Conservation (phyloP, 257 asterid species). For the Nyctanthes arbortristis region DNA sequence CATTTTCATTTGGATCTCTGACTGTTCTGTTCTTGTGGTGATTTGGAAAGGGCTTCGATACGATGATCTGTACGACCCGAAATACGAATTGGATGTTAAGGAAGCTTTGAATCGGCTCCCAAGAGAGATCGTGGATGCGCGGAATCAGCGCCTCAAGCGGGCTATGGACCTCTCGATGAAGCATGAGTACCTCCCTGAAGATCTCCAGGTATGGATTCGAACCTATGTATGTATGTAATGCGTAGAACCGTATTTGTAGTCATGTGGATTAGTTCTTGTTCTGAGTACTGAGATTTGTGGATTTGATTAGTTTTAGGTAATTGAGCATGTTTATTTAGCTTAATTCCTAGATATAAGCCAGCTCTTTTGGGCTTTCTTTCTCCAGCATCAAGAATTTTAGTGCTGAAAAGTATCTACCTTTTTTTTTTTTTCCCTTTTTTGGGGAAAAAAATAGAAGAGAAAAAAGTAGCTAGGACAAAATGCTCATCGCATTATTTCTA, state of each 20-base stretch:
- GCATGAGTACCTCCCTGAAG: constrained; percentile 68
- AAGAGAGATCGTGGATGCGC: constrained; percentile 75
- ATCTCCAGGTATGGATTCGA: constrained; percentile 56
- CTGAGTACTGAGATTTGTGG: neutral
- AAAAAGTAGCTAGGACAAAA: neutral
- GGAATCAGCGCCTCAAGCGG: constrained; percentile 83
- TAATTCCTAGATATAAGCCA: too few species aligned
- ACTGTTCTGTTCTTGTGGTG: neutral
- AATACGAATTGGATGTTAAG: constrained; percentile 78
- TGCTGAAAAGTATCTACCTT: too few species aligned
- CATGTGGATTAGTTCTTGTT: neutral
- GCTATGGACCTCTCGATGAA: constrained; percentile 95
- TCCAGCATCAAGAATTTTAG: too few species aligned
- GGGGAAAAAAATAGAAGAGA: too few species aligned
- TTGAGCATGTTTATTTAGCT: neutral
- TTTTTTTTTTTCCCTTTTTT: too few species aligned
- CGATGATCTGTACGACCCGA: constrained; percentile 86
- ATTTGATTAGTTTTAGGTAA: neutral
- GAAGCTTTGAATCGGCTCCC: constrained; percentile 93
- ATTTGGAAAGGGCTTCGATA: constrained; percentile 65
- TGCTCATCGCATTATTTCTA: neutral
- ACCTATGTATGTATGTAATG: neutral
- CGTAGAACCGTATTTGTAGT: neutral
- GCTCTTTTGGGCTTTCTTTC: too few species aligned
- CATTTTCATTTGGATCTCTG: neutral